phyloP scores from a whole-genome alignment of 1,139 yeast species.

The Yamadazyma dushanensis region DNA sequence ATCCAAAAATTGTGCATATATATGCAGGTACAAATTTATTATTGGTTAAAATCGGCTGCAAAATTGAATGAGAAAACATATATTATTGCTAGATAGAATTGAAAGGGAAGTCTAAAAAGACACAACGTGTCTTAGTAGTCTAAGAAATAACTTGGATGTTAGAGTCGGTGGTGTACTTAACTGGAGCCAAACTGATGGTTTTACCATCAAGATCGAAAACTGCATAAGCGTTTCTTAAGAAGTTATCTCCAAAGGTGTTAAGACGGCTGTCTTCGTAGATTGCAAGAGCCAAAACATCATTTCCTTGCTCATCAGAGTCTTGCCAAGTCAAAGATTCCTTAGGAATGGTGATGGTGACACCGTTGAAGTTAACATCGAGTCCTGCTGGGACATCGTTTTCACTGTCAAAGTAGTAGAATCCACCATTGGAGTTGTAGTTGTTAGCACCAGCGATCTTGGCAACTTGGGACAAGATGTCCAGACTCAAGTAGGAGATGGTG shows the following conservation, averaged over 20 bases:
- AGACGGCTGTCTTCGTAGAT: not conserved
- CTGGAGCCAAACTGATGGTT: slow-evolving; percentile 67
- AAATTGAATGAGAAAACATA: no score
- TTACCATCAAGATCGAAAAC: slow-evolving; percentile 72
- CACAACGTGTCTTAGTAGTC: no score
- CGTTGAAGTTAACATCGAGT: slow-evolving; percentile 31
- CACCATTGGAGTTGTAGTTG: not conserved
- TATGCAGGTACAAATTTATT: no score
- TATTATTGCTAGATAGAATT: no score
- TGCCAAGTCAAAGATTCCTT: slow-evolving; percentile 1
- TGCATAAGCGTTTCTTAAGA: slow-evolving; percentile 69
- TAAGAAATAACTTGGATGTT: slow-evolving; percentile 30
- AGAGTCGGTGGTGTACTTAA: slow-evolving; percentile 36
- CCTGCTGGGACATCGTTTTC: slow-evolving; percentile 8
- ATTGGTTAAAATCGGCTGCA: no score
- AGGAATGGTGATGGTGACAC: slow-evolving; percentile 31
- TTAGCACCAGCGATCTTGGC: slow-evolving; percentile 13
- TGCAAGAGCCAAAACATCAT: not conserved
- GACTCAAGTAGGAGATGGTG: slow-evolving; percentile 29
- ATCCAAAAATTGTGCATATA: no score
- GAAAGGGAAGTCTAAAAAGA: no score
- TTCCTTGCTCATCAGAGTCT: not conserved
- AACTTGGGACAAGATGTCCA: slow-evolving; percentile 18
- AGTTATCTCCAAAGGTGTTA: slow-evolving; percentile 64
- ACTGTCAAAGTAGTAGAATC: slow-evolving; percentile 8